A percentile compares a stretch with the other conserved stretches of the same genome.
These are phyloP conservation scores for Mentha longifolia DNA, from an alignment of 257 asterid species.

Conservation along the genomic window DNA sequence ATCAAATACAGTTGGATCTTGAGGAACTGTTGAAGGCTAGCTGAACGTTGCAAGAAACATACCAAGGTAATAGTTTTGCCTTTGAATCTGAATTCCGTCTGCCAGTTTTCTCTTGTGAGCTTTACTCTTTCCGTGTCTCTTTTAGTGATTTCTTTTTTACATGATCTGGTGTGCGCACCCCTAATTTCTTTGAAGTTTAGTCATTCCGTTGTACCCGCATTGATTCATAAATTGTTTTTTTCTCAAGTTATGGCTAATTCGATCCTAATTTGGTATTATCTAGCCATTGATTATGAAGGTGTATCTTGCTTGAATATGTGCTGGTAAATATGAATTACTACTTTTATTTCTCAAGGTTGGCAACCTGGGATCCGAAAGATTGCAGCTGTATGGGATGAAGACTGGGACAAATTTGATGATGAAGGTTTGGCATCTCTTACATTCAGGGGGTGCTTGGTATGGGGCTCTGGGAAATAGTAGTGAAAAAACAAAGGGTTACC, in stretches of 20 bases:
- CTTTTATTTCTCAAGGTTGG: conserved; percentile 69
- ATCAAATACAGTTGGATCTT: conserved; percentile 94
- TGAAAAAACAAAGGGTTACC: not conserved
- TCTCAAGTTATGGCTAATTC: not conserved
- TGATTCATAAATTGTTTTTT: not conserved
- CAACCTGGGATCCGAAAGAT: conserved; percentile 88
- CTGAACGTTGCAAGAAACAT: conserved; percentile 88
- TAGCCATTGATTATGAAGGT: not conserved
- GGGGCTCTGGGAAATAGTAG: not conserved
- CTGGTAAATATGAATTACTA: conserved; percentile 10
- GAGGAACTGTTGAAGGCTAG: conserved; percentile 93
- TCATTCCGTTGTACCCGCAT: not conserved
- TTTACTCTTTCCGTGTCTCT: not conserved
- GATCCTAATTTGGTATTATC: too few species aligned
- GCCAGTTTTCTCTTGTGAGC: conserved; percentile 10
- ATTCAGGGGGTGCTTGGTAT: conserved; percentile 13
- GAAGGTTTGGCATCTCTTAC: conserved; percentile 65
- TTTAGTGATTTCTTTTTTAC: not conserved
- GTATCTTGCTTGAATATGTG: conserved; percentile 18
- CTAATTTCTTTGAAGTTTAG: not conserved
- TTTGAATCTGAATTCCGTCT: conserved; percentile 1
- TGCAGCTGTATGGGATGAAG: conserved; percentile 97
- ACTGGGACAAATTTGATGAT: conserved; percentile 98
- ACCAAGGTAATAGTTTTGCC: conserved; percentile 53
- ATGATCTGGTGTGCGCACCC: not conserved